A percentile compares a stretch with the other conserved stretches of the same genome.
Evolutionary conservation across 345 rosid genomes (phyloP).

Genomic region (Diplotaxis tenuifolia): DNA sequence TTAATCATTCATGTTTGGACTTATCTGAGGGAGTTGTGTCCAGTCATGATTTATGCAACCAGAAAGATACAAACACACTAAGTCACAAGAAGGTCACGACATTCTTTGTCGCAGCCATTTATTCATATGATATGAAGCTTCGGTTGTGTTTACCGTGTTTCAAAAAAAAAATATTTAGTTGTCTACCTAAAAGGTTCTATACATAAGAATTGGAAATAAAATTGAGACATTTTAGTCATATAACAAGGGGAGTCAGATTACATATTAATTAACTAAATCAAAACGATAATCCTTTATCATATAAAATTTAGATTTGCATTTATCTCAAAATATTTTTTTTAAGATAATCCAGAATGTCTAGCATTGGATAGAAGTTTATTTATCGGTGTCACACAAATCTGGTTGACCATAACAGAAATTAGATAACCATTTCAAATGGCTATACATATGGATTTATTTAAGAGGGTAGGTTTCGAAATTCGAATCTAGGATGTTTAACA

Average conservation of each 20-base stretch:
- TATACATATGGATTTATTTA: too few relatives aligned
- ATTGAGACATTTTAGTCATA: not conserved
- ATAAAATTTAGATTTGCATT: not conserved
- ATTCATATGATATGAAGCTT: constrained; percentile 15
- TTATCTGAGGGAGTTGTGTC: constrained; percentile 12
- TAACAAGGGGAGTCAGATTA: not conserved
- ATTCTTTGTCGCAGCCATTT: constrained; percentile 33
- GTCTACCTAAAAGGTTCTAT: not conserved
- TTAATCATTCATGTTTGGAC: constrained; percentile 28
- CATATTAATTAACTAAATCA: not conserved
- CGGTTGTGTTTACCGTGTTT: constrained; percentile 9
- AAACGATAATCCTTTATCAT: not conserved
- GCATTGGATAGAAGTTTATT: too few relatives aligned
- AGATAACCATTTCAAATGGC: too few relatives aligned
- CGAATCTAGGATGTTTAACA: too few relatives aligned
- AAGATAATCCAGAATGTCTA: too few relatives aligned
- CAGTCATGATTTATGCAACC: constrained; percentile 11
- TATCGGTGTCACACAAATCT: too few relatives aligned
- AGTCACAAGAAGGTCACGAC: constrained; percentile 37
- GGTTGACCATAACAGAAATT: too few relatives aligned
- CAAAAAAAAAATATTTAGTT: not conserved
- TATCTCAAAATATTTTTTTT: constrained; percentile 19
- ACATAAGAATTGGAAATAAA: not conserved
- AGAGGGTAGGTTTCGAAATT: too few relatives aligned
- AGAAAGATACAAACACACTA: constrained; percentile 22